Evolutionary conservation across 2,329 filamentous ascomycete species (phyloP), one percentile per base, ranked within the genome.

Genomic region (Colletotrichum sp.): DNA sequence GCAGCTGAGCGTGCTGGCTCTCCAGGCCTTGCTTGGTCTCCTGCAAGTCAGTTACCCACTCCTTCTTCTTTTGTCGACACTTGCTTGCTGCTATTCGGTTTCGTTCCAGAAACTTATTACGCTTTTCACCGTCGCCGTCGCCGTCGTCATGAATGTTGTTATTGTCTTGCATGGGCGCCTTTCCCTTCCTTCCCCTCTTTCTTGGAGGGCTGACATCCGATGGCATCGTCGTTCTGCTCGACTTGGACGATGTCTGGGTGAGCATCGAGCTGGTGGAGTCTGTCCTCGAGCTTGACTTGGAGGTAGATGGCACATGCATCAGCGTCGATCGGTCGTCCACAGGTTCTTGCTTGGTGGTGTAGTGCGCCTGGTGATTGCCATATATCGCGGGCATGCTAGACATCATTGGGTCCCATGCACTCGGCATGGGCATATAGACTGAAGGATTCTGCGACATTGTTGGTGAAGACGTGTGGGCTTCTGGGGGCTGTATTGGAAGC

Each of bases 1-100:
- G 87, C 36, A 91, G 83, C 8, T 82, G 80, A 12, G 79, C 80
- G 78, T 91, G 85, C 55, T 86, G 84, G 8, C 78, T 80, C 80
- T 91, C 89, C 60, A 91, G 79, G 1, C 81, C 84, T 12, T 82
- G 78, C 71, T 87, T 88, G 8, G 84, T 85, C 69, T 88, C 86
- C 75, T 91, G 88, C 26, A 91, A 80, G n/a, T 88, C 86, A 15
- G 83, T 83, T 26, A 89, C 86, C 86, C 88, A 90, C 78, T 87
- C 84, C 83, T 91, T 92, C 80, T 90, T 91, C 83, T 94, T 95
- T 80, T 93, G 90, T 5, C 94, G 90, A 80, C 94, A 95, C 81
- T 95, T 95, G 82, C 92, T 94, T 2, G 94, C 94, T 0, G 94
- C 94, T 4, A 94, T 86, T 12, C 94, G 89, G 82, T 96, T 96